phyloP scores from a whole-genome alignment of 768 basidiomycete species.

The Suillus weaverae region DNA sequence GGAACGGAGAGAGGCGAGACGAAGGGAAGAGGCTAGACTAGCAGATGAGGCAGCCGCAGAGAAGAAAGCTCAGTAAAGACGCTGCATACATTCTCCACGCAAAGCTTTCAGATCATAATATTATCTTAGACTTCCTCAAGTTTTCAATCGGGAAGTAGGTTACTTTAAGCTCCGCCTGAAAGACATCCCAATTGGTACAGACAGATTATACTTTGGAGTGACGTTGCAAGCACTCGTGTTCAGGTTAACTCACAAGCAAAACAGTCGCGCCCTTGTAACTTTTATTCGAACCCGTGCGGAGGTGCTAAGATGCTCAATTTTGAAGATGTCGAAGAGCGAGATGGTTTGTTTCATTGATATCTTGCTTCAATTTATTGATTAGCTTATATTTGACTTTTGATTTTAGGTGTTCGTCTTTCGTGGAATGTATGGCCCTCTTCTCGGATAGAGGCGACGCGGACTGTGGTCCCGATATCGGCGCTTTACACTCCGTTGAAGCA shows the following conservation, averaged over 20 bases:
- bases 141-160: too few species aligned
- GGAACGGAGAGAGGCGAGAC: conserved; percentile 70
- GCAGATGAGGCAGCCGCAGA: conserved; percentile 22
- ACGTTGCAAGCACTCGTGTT: conserved; percentile 2
- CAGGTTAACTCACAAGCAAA: background rate
- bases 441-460: conserved; percentile 95
- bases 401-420: conserved; percentile 84
- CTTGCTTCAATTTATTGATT: background rate
- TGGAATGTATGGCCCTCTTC: conserved; percentile 99
- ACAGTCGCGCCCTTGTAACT: background rate
- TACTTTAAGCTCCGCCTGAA: conserved; percentile 1
- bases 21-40: conserved; percentile 41
- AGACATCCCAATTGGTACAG: background rate
- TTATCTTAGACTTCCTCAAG: background rate
- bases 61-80: conserved; percentile 38
- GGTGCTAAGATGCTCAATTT: conserved; percentile 68
- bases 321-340: conserved; percentile 96
- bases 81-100: background rate
- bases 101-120: background rate
- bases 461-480: conserved; percentile 97
- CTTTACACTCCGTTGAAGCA: conserved; percentile 95
- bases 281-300: background rate
- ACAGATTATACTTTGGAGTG: conserved; percentile 3
- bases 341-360: conserved; percentile 55
- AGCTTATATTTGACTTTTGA: background rate